phyloP scores from a whole-genome alignment of 257 asterid genomes.

The Nicotiana attenuata region DNA sequence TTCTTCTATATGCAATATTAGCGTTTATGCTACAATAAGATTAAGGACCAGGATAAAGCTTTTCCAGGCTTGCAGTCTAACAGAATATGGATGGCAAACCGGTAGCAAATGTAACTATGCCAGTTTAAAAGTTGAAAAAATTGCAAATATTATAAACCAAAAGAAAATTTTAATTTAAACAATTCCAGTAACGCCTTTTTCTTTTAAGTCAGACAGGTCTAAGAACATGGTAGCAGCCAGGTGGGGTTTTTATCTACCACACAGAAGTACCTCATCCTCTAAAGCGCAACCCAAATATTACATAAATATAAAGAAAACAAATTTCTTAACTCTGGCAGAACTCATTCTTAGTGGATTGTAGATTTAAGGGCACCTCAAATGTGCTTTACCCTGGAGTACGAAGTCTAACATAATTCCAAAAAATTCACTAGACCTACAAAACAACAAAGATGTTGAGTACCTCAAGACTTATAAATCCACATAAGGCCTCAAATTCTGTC shows the following conservation, averaged over 20 bases:
- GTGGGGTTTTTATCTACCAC: not conserved
- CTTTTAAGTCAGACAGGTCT: not conserved
- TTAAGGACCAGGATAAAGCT: not conserved
- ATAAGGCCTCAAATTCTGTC: slow-evolving; percentile 77
- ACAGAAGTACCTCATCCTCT: not conserved
- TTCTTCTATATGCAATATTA: not conserved
- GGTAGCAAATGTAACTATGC: not conserved
- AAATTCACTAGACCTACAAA: not conserved
- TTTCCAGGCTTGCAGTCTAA: not conserved
- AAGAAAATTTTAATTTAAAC: not conserved
- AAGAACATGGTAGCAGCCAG: not conserved
- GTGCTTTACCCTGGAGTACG: not conserved
- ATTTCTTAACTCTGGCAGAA: not conserved
- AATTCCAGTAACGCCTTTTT: not conserved
- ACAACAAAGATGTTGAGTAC: slow-evolving; percentile 25
- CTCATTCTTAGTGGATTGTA: not conserved
- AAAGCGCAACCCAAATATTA: not conserved
- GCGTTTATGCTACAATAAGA: not conserved
- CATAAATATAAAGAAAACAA: not conserved
- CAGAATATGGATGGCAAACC: not conserved
- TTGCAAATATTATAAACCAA: not conserved
- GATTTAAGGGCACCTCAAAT: not conserved
- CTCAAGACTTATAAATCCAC: slow-evolving; percentile 75
- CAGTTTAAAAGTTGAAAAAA: not conserved
- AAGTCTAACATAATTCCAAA: not conserved